These are phyloP conservation scores for Rubia peregrina DNA, from an alignment of 305 asterid species.

Conservation along the genomic window DNA sequence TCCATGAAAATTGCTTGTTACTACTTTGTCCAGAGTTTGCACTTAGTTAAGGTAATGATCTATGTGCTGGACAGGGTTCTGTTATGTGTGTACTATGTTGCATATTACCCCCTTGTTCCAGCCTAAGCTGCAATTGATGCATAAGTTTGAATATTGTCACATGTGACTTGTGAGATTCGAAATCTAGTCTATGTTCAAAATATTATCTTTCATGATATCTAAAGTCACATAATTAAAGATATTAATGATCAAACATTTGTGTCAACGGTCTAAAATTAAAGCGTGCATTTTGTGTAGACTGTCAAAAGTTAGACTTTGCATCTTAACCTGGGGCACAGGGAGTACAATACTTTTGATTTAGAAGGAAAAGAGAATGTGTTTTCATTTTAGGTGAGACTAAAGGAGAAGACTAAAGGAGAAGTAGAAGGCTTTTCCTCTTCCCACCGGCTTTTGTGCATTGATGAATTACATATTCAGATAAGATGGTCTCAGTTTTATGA, in stretches of 20 bases:
- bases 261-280: too few relatives aligned
- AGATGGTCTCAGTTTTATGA: neutral
- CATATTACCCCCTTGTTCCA: too few relatives aligned
- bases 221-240: too few relatives aligned
- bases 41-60: neutral
- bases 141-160: neutral
- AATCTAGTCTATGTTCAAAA: too few relatives aligned
- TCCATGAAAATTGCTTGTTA: neutral
- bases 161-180: neutral
- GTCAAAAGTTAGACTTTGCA: neutral
- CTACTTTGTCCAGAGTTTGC: neutral
- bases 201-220: too few relatives aligned
- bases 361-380: neutral
- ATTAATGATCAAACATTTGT: too few relatives aligned
- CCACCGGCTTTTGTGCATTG: neutral
- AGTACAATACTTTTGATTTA: neutral
- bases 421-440: neutral
- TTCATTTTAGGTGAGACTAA: neutral
- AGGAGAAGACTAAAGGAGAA: neutral
- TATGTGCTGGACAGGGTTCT: neutral
- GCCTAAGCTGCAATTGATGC: too few relatives aligned
- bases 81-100: neutral
- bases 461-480: neutral
- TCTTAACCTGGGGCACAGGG: neutral
- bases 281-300: neutral